A percentile compares a stretch with the other conserved stretches of the same genome.
phyloP scores from a whole-genome alignment of 2,329 filamentous ascomycete species.

The Trichophyton equinum region DNA sequence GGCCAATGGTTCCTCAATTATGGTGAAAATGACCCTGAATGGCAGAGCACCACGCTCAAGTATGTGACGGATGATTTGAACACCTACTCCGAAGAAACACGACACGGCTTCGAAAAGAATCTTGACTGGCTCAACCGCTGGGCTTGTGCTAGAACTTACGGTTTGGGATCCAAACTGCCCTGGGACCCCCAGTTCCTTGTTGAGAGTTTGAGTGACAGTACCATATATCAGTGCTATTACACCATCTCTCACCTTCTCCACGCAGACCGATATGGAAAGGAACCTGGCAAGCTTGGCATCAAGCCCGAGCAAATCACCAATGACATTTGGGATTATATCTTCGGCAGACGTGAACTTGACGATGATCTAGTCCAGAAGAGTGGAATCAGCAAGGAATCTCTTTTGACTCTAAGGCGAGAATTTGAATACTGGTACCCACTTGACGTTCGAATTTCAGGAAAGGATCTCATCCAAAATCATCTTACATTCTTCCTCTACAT shows the following conservation, averaged over 20 bases:
- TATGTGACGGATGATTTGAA: slow-evolving; percentile 64
- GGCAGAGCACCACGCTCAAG: slow-evolving; percentile 63
- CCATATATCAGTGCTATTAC: slow-evolving; percentile 64
- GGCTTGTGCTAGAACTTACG: slow-evolving; percentile 86
- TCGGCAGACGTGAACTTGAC: slow-evolving; percentile 59
- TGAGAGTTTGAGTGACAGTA: slow-evolving; percentile 82
- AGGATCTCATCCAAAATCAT: slow-evolving; percentile 88
- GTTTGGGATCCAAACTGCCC: slow-evolving; percentile 83
- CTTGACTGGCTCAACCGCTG: slow-evolving; percentile 90
- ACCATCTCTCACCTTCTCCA: slow-evolving; percentile 55
- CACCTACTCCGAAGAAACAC: slow-evolving; percentile 65
- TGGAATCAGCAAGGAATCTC: slow-evolving; percentile 58
- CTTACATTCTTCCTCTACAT: slow-evolving; percentile 93
- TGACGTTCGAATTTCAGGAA: slow-evolving; percentile 76
- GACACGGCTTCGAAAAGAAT: slow-evolving; percentile 69
- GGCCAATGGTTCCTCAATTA: slow-evolving; percentile 99
- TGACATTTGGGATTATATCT: slow-evolving; percentile 93
- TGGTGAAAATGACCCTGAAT: slow-evolving; percentile 65
- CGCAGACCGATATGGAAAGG: slow-evolving; percentile 71
- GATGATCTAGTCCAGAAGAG: slow-evolving; percentile 53
- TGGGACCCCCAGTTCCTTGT: slow-evolving; percentile 89
- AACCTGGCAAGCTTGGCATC: slow-evolving; percentile 55
- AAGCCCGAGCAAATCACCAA: slow-evolving; percentile 80
- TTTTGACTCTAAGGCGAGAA: slow-evolving; percentile 73
- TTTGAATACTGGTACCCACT: slow-evolving; percentile 97